Base-by-base conservation (phyloP, 257 asterid genomes). In the Przewalskia tangutica region DNA sequence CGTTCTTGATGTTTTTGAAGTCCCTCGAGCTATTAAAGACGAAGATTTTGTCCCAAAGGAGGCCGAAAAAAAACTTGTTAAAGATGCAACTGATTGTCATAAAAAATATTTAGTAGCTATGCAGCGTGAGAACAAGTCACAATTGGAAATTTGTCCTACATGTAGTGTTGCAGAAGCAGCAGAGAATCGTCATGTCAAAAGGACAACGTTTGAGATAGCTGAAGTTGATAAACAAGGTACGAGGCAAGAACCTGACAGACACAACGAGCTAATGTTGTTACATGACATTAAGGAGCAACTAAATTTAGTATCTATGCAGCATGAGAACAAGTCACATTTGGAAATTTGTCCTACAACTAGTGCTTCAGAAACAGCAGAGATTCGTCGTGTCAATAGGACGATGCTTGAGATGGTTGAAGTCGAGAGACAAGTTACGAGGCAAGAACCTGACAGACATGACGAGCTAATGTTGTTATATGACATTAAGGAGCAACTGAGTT, bases 1-100 rank as follows among this genome's bases (percentile, higher is more conserved):
- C 10, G 90, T 91, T 23, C 93, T 87, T 83, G 98, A 95, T 89
- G 97, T 95, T 42, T 94, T 94, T 77, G 98, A 95, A 84, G 99
- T 95, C 44, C 99, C 99, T 7, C 93, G 87, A 82, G 88, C 56
- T 18, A 94, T 83, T 10, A 84, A 86, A 68, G 87, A 76, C 8
- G 67, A 73, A 66, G 83, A 84, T 79, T 80, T 34, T 34, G 58
- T 81, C 58, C 68, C 77, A 16, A 83, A 82, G 55, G 86, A 89
- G 38, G 82, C 48, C 8, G 62, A 34, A 27, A 88, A 83, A 85
- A 66, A 81, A 10, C 83, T 68, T 62, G 82, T 67, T 59, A 88
- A 87, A 68, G 89, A 87, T 2, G 92, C 89, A 68, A 88, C 89
- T 7, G 92, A 90, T 42, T 89, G 89, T 92, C 89, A 92, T 58